Evolutionary conservation across 805 yeast species (phyloP).

Genomic region (Ogataea ramenticola): DNA sequence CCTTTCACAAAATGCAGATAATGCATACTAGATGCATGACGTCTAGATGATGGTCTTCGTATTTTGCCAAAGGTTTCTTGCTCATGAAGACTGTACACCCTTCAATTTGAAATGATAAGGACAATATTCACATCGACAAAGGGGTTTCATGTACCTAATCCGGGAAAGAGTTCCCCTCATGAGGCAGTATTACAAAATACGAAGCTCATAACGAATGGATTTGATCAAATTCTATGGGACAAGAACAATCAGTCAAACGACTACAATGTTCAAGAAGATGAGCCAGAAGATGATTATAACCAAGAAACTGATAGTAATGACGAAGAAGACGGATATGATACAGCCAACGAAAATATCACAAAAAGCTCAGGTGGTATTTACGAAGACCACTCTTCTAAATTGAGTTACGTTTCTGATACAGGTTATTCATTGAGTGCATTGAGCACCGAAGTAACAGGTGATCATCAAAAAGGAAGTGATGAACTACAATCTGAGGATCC

Average conservation of each 20-base stretch:
- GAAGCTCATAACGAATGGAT: slow-evolving; percentile 29
- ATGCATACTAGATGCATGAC: too few relatives aligned
- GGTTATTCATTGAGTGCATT: slow-evolving; percentile 1
- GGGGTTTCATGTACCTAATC: slow-evolving; percentile 13
- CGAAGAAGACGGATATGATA: slow-evolving; percentile 1
- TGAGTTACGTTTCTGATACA: slow-evolving; percentile 4
- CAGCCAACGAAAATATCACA: slow-evolving; percentile 3
- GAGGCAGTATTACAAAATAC: slow-evolving; percentile 2
- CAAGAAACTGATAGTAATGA: slow-evolving; percentile 22
- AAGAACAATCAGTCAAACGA: slow-evolving; percentile 1
- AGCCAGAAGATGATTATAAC: slow-evolving; percentile 16
- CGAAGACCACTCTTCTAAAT: slow-evolving; percentile 6
- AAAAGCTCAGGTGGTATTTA: slow-evolving; percentile 1
- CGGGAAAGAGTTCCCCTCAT: slow-evolving; percentile 9
- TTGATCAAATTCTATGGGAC: slow-evolving; percentile 35
- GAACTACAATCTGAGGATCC: background rate
- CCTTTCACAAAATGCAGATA: too few relatives aligned
- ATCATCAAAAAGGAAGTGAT: background rate
- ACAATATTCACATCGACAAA: slow-evolving; percentile 16
- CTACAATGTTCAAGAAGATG: background rate
- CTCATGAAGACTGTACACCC: too few relatives aligned
- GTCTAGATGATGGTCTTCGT: too few relatives aligned
- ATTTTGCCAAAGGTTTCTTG: too few relatives aligned
- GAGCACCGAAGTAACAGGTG: background rate
- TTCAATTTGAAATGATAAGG: background rate